phyloP scores from a whole-genome alignment of 257 asterid species.

The Rehmannia glutinosa region DNA sequence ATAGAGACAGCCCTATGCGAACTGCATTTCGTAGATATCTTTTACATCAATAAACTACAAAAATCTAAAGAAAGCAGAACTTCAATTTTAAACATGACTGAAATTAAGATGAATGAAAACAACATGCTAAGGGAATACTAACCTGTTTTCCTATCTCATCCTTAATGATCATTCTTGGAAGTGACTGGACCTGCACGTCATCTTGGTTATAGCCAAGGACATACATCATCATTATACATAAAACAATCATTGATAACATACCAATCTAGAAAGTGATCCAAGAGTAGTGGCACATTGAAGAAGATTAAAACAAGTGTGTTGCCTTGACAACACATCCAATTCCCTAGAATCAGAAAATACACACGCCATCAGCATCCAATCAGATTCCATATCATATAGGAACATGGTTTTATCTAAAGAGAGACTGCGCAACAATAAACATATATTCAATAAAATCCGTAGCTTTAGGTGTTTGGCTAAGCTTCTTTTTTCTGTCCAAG shows the following conservation, averaged over 20 bases:
- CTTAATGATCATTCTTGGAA: constrained; percentile 93
- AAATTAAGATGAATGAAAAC: constrained; percentile 5
- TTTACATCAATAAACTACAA: constrained; percentile 1
- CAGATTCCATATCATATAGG: not conserved
- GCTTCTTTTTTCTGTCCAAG: not conserved
- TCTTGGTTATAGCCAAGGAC: constrained; percentile 19
- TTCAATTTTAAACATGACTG: not conserved
- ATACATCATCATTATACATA: not conserved
- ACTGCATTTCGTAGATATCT: not conserved
- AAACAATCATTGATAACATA: constrained; percentile 24
- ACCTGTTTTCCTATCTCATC: constrained; percentile 97
- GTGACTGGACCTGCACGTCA: constrained; percentile 85
- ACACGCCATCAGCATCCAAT: constrained; percentile 15
- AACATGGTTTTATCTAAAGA: not conserved
- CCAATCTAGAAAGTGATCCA: constrained; percentile 95
- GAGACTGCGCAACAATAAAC: not conserved
- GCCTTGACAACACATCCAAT: constrained; percentile 82
- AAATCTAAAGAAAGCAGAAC: constrained; percentile 3
- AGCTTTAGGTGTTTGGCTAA: not conserved
- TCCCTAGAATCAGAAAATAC: constrained; percentile 51
- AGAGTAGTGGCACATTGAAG: constrained; percentile 87
- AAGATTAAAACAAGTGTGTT: constrained; percentile 90
- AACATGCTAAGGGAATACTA: constrained; percentile 19
- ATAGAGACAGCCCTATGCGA: constrained; percentile 5
- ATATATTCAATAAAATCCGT: not conserved